These are phyloP conservation scores for Dioszegia crocea DNA, from an alignment of 768 basidiomycete species.

Conservation along the genomic window DNA sequence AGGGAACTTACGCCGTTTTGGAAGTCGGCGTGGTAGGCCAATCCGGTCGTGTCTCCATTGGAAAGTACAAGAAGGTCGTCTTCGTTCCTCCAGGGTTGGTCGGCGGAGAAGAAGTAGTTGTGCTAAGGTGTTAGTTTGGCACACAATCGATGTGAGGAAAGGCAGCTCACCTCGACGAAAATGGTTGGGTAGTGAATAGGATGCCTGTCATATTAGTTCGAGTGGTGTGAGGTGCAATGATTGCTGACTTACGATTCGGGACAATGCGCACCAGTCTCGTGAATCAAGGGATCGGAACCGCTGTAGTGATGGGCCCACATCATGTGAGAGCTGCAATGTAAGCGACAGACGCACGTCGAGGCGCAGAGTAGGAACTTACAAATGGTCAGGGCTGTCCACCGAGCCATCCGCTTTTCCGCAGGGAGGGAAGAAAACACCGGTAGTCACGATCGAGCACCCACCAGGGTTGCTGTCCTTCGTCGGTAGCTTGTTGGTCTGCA, in stretches of 20 bases:
- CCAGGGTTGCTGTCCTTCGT: slow-evolving; percentile 26
- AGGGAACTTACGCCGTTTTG: slow-evolving; percentile 27
- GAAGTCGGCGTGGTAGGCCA: slow-evolving; percentile 40
- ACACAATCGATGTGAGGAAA: background rate
- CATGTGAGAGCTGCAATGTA: slow-evolving; percentile 37
- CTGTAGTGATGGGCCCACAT: slow-evolving; percentile 28
- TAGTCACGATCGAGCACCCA: slow-evolving; percentile 18
- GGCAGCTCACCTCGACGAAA: slow-evolving; percentile 32
- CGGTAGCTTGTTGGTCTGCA: slow-evolving; percentile 28
- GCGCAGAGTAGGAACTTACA: slow-evolving; percentile 17
- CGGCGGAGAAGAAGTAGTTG: background rate
- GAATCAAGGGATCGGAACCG: slow-evolving; percentile 11
- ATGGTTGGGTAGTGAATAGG: slow-evolving; percentile 42
- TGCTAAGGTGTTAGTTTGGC: background rate
- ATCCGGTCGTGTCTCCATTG: slow-evolving; percentile 34
- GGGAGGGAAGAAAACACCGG: slow-evolving; percentile 40
- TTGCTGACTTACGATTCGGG: slow-evolving; percentile 23
- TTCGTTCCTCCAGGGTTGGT: slow-evolving; percentile 36
- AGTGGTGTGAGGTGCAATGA: background rate
- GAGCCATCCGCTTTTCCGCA: slow-evolving; percentile 29
- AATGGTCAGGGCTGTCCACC: slow-evolving; percentile 31
- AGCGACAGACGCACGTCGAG: background rate
- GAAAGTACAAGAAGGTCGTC: slow-evolving; percentile 32
- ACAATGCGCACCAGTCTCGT: slow-evolving; percentile 25
- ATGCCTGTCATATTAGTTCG: slow-evolving; percentile 13